phyloP scores from a whole-genome alignment of 768 basidiomycete genomes.

The Mycena filopes region DNA sequence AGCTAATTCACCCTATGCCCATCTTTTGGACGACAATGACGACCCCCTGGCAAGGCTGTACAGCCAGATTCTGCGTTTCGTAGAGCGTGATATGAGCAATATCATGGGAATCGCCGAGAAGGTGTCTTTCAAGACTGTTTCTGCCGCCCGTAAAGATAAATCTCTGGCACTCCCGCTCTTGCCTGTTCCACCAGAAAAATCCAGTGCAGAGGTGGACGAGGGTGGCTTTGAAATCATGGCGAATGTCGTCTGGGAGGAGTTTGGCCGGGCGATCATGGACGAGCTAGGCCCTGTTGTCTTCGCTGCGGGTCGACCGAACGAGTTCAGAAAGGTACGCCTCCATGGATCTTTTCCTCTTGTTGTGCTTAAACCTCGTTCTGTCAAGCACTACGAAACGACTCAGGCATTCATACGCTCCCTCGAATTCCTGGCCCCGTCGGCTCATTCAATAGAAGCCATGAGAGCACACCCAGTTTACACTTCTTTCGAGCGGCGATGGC shows the following conservation, averaged over 20 bases:
- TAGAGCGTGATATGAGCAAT: slow-evolving; percentile 76
- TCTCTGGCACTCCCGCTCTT: background rate
- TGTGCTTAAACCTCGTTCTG: slow-evolving; percentile 17
- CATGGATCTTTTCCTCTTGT: background rate
- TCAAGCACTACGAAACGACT: slow-evolving; percentile 86
- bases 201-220: slow-evolving; percentile 24
- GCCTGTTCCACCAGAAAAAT: slow-evolving; percentile 1
- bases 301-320: slow-evolving; percentile 90
- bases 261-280: slow-evolving; percentile 82
- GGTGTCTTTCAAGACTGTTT: slow-evolving; percentile 60
- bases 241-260: slow-evolving; percentile 89
- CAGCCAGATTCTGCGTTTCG: slow-evolving; percentile 83
- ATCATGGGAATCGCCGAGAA: slow-evolving; percentile 85
- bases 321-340: slow-evolving; percentile 81
- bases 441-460: slow-evolving; percentile 75
- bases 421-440: slow-evolving; percentile 85
- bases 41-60: slow-evolving; percentile 81
- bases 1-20: slow-evolving; percentile 50
- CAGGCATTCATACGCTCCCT: slow-evolving; percentile 85
- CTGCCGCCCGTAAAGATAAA: slow-evolving; percentile 35
- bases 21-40: slow-evolving; percentile 72
- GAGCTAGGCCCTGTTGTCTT: slow-evolving; percentile 88
- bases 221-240: slow-evolving; percentile 85
- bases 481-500: slow-evolving; percentile 90
- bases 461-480: slow-evolving; percentile 75